phyloP scores from a whole-genome alignment of 139 green algal species.

The Parachlorella kessleri region DNA sequence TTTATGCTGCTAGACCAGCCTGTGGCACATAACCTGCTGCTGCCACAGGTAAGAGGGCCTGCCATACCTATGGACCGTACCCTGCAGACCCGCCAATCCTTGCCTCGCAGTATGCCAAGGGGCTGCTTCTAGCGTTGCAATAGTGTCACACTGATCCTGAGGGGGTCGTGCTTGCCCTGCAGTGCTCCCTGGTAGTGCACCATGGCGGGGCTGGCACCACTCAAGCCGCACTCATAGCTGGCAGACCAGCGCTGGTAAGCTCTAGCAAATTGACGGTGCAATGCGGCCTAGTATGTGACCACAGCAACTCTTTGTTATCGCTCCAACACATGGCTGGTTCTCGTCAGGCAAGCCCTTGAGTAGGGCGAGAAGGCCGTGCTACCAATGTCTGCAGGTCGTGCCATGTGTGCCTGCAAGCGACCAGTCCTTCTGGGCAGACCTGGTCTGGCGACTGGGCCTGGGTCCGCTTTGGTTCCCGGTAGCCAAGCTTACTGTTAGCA shows the following conservation, averaged over 20 bases:
- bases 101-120: not conserved
- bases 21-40: constrained; percentile 68
- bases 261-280: not conserved
- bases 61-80: not conserved
- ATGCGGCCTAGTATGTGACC: not conserved
- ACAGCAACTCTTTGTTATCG: too few species aligned
- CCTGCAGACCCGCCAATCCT: not conserved
- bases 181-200: constrained; percentile 65
- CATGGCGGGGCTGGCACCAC: constrained; percentile 82
- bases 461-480: constrained; percentile 49
- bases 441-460: constrained; percentile 38
- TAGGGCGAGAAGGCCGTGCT: too few species aligned
- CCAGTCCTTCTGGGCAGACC: constrained; percentile 71
- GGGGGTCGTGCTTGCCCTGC: not conserved
- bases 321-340: not conserved
- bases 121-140: not conserved
- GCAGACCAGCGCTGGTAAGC: constrained; percentile 49
- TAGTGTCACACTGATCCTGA: not conserved
- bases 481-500: constrained; percentile 37
- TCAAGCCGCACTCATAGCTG: constrained; percentile 52
- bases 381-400: constrained; percentile 9
- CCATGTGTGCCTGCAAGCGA: constrained; percentile 66
- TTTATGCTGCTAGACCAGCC: constrained; percentile 23
- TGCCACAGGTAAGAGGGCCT: constrained; percentile 31
- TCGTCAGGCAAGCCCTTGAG: constrained; percentile 19